phyloP scores from a whole-genome alignment of 306 rosid genomes.

The Parietaria judaica region DNA sequence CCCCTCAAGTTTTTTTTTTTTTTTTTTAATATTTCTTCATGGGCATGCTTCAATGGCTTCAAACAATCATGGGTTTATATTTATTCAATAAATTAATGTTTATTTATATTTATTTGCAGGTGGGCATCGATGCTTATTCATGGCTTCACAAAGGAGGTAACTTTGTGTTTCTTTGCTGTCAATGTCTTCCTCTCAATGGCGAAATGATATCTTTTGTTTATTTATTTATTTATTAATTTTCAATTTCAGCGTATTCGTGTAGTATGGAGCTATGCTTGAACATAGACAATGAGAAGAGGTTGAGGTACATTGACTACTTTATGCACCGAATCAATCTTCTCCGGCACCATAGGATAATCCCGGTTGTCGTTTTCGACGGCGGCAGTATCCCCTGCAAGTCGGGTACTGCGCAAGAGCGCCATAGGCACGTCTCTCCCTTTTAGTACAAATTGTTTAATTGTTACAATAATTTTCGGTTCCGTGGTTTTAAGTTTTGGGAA shows the following conservation, averaged over 20 bases:
- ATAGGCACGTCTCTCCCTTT: slow-evolving; percentile 16
- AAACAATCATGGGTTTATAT: no score
- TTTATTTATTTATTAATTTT: background rate
- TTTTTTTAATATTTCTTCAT: background rate
- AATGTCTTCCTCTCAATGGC: background rate
- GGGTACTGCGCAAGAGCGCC: slow-evolving; percentile 37
- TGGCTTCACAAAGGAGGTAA: slow-evolving; percentile 98
- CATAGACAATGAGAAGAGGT: slow-evolving; percentile 50
- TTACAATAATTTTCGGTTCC: no score
- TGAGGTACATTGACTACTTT: slow-evolving; percentile 67
- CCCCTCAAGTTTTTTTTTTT: slow-evolving; percentile 1
- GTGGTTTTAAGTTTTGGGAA: no score
- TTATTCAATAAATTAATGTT: background rate
- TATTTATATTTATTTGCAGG: slow-evolving; percentile 35
- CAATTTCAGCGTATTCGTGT: slow-evolving; percentile 73
- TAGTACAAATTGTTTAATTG: no score
- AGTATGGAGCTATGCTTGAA: slow-evolving; percentile 86
- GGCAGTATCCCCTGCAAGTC: slow-evolving; percentile 42
- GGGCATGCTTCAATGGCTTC: background rate
- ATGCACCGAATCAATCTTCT: slow-evolving; percentile 56
- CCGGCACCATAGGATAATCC: slow-evolving; percentile 37
- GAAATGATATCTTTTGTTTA: background rate
- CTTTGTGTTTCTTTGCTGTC: background rate
- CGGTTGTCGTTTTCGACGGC: slow-evolving; percentile 54
- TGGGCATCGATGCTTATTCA: slow-evolving; percentile 94